phyloP scores from a whole-genome alignment of 805 yeast genomes.

The Ogataea ramenticola region DNA sequence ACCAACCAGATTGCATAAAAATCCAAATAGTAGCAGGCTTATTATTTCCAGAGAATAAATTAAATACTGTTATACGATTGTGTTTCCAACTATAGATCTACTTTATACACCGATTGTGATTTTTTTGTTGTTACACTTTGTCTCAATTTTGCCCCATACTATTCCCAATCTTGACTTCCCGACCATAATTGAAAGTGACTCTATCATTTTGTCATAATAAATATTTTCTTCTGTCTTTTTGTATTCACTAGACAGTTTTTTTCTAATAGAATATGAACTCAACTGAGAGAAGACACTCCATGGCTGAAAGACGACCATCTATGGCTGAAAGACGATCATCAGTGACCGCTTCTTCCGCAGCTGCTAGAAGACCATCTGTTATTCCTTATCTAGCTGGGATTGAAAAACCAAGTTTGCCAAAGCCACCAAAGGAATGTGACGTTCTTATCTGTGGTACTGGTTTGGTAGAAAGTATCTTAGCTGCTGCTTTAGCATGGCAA shows the following conservation, averaged over 20 bases:
- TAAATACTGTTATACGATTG: no score
- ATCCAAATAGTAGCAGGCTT: no score
- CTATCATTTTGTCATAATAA: no score
- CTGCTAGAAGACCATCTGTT: constrained; percentile 26
- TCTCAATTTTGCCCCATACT: no score
- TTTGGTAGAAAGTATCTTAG: constrained; percentile 75
- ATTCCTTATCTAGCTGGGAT: constrained; percentile 73
- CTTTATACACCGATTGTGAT: no score
- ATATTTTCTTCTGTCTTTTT: no score
- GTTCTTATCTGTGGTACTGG: constrained; percentile 93
- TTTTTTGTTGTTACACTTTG: no score
- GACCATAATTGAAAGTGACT: no score
- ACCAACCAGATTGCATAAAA: no score
- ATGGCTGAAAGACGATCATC: constrained; percentile 32
- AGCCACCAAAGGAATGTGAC: constrained; percentile 69
- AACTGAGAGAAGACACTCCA: constrained; percentile 47
- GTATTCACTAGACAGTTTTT: background rate
- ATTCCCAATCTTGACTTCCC: no score
- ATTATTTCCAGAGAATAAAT: no score
- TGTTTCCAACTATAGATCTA: no score
- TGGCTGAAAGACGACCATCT: constrained; percentile 63
- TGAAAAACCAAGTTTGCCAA: constrained; percentile 61
- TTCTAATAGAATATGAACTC: background rate
- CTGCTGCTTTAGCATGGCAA: constrained; percentile 96
- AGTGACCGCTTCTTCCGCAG: constrained; percentile 1